A percentile compares a stretch with the other conserved stretches of the same genome.
These are phyloP conservation scores for Friedmanniomyces simplex DNA, from an alignment of 495 filamentous ascomycete species.

Conservation along the genomic window DNA sequence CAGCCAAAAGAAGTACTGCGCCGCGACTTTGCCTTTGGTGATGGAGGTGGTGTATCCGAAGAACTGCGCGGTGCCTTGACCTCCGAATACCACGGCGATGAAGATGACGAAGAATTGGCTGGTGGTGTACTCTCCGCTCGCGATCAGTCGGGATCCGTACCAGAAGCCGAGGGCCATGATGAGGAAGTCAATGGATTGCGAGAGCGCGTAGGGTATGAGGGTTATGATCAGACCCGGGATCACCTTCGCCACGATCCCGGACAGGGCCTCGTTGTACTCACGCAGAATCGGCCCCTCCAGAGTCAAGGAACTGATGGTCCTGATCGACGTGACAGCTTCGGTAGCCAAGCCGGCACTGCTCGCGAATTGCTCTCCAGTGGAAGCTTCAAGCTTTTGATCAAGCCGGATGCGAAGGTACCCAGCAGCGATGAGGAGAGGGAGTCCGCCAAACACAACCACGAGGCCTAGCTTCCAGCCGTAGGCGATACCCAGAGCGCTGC, in stretches of 20 bases:
- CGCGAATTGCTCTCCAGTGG: slow-evolving; percentile 23
- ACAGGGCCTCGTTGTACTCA: slow-evolving; percentile 10
- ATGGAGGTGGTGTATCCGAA: slow-evolving; percentile 40
- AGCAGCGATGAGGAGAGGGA: slow-evolving; percentile 24
- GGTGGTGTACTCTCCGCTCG: slow-evolving; percentile 35
- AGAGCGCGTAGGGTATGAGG: slow-evolving; percentile 20
- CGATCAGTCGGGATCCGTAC: slow-evolving; percentile 38
- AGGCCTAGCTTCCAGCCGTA: slow-evolving; percentile 31
- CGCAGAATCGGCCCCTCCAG: slow-evolving; percentile 25
- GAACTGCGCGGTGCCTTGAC: slow-evolving; percentile 44
- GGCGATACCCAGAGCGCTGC: slow-evolving; percentile 24
- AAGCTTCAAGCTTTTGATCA: slow-evolving; percentile 32
- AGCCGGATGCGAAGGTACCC: slow-evolving; percentile 35
- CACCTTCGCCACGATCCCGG: slow-evolving; percentile 4
- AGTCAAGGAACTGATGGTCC: slow-evolving; percentile 45
- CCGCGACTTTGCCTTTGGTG: slow-evolving; percentile 28
- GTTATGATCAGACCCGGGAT: slow-evolving; percentile 3
- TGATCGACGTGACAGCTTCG: slow-evolving; percentile 44
- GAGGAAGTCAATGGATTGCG: slow-evolving; percentile 32
- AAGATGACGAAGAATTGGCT: slow-evolving; percentile 49
- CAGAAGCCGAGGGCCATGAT: slow-evolving; percentile 45
- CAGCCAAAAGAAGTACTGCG: slow-evolving; percentile 40
- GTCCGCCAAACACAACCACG: slow-evolving; percentile 26
- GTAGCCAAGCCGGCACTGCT: slow-evolving; percentile 33
- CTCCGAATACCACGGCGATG: slow-evolving; percentile 48